Base-by-base conservation (phyloP, 2,329 filamentous ascomycete genomes). In the Berkeleyomyces rouxiae region DNA sequence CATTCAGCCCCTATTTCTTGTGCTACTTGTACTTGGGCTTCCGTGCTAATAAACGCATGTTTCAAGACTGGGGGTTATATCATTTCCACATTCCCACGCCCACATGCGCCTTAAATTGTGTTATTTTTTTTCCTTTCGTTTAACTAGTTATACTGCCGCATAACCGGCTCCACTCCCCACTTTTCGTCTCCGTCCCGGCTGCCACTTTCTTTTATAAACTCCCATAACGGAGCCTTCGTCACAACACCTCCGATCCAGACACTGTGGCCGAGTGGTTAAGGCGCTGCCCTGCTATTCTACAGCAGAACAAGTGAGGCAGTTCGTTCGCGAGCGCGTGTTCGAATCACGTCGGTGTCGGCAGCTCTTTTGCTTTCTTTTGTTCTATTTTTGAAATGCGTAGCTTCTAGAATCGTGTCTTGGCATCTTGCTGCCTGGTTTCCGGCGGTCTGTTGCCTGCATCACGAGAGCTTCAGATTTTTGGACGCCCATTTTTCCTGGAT, bases 251-350 rank as follows among this genome's bases (percentile, higher is more conserved):
- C 16, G 5, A 16, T 13, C 9, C 11, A 40, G 63, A 55, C 63
- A 64, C 63, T 64, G 59, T 64, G 63, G 63, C 63, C 63, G 63
- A 64, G 63, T 64, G 63, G 63, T 64, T 64, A 64, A 64, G 63
- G 63, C 63, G 63, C 63, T 43, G 40, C 63, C 63, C 63, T 64
- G 63, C 63, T 64, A 51, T 44, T 5, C 13, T 13, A 37, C 39
- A 55, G 47, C 13, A 23, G 23, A 23, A 23, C 23, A 23, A 23
- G 23, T 11, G 37, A 64, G 63, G 63, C 40, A 43, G 63, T 64
- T 55, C 63, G 63, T 64, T 64, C 63, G 63, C 63, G 63, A 55
- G 63, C 63, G 63, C 63, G 63, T 64, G 63, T 64, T 64, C 63
- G 63, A 64, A 64, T 64, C 63, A 64, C 63, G 63, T 64, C 59